Percentiles rank a stretch among this genome's conserved stretches.
Conservation (phyloP, 257 asterid species). For the Cynanchum wilfordii region DNA sequence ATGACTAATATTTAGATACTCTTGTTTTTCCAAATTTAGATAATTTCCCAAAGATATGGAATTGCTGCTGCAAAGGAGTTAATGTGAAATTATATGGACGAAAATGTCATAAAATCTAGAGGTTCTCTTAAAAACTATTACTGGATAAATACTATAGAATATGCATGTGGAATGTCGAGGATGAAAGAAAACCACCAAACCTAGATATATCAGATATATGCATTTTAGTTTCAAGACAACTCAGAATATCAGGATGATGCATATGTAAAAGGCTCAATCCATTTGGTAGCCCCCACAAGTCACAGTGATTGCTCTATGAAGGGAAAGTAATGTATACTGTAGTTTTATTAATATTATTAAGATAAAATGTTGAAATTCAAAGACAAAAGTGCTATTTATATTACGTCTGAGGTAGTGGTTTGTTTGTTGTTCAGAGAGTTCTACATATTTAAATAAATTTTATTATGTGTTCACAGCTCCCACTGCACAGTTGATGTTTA, state of each 20-base stretch:
- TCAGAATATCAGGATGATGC: too few relatives aligned
- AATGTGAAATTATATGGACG: not conserved
- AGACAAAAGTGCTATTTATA: not conserved
- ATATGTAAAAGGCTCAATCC: too few relatives aligned
- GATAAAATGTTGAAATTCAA: too few relatives aligned
- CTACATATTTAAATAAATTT: not conserved
- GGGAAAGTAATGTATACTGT: too few relatives aligned
- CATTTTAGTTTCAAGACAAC: not conserved
- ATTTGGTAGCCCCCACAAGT: too few relatives aligned
- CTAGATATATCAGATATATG: not conserved
- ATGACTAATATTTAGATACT: not conserved
- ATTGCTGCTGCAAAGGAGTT: not conserved
- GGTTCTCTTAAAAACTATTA: not conserved
- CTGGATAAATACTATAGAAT: not conserved
- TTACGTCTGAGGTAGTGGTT: not conserved
- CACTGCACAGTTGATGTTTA: slow-evolving; percentile 70
- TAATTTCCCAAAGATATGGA: not conserved
- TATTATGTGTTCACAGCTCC: slow-evolving; percentile 60
- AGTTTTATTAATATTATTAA: too few relatives aligned
- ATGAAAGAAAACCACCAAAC: not conserved
- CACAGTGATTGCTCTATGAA: too few relatives aligned
- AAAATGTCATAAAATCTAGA: not conserved
- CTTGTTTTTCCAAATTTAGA: not conserved
- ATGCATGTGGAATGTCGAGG: not conserved
- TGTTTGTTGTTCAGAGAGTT: slow-evolving; percentile 6